Percentiles rank a stretch among this genome's conserved stretches.
Conservation (phyloP, 345 rosid species). For the Ceriops zippeliana region DNA sequence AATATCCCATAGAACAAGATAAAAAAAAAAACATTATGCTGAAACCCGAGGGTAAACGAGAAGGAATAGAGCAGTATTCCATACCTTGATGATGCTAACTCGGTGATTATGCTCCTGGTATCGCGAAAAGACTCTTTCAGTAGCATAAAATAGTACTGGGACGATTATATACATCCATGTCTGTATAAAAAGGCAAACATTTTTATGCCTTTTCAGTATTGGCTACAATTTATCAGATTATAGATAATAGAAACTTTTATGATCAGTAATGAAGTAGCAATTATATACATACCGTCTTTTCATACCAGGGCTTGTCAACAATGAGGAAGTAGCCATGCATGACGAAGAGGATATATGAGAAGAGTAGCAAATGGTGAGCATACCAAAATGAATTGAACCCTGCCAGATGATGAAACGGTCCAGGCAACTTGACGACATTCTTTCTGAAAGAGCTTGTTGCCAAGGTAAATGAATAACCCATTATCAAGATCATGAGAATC, state of each 20-base stretch:
- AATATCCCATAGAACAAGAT: slow-evolving; percentile 9
- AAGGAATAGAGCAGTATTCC: background rate
- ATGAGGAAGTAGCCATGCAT: slow-evolving; percentile 80
- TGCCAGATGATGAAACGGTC: slow-evolving; percentile 56
- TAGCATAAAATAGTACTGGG: slow-evolving; percentile 57
- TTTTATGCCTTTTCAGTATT: too few species aligned
- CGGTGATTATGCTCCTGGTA: slow-evolving; percentile 52
- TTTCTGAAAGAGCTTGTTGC: slow-evolving; percentile 65
- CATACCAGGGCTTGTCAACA: slow-evolving; percentile 56
- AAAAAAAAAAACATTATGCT: background rate
- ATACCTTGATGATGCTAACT: slow-evolving; percentile 74
- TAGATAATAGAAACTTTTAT: too few species aligned
- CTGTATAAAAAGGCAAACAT: slow-evolving; percentile 33
- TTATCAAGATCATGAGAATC: slow-evolving; percentile 47
- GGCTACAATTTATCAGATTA: too few species aligned
- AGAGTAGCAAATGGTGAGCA: slow-evolving; percentile 75
- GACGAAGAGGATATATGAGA: slow-evolving; percentile 62
- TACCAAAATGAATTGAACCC: slow-evolving; percentile 98
- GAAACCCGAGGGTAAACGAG: background rate
- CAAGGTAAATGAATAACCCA: slow-evolving; percentile 64
- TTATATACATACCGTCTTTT: slow-evolving; percentile 54
- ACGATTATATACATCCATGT: slow-evolving; percentile 80
- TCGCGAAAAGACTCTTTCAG: slow-evolving; percentile 53
- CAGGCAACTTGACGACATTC: slow-evolving; percentile 64
- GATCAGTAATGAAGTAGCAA: background rate